Base-by-base conservation (phyloP, 176 grass and related monocot genomes). In the Eremochloa ophiuroides region DNA sequence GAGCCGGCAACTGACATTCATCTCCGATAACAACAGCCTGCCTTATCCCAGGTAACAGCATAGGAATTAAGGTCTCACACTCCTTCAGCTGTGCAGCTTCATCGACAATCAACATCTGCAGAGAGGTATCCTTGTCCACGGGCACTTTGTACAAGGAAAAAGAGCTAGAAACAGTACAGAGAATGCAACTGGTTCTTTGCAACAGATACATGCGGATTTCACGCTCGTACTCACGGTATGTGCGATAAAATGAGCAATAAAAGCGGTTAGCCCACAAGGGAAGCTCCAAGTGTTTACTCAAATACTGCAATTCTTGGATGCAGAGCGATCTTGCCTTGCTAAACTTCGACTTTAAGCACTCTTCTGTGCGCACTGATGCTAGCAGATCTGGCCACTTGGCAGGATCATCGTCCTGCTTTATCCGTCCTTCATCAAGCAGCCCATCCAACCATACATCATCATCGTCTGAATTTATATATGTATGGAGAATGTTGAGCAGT, bases 1-100 rank as follows among this genome's bases (percentile, higher is more conserved):
- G 55, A 63, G 88, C 74, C 29, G 91, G 88, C 47, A 94, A 69
- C n/a, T 94, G 91, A 18, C 58, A 88, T 33, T 91, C 91, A 6
- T 94, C 88, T 2, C 88, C 91, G 1, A 94, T 88, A 25, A 91
- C 77, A 67, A 91, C 55, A 46, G 53, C 85, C 31, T 86, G 85
- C 17, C 37, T 85, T 72, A 91, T 68, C 10, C 78, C 62, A 44
- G 50, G 42, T 2, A 94, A 63, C 26, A 66, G 73, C 59, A 94
- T 60, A 25, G 91, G 91, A 30, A 94, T 88, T 63, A 94, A 80
- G 18, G 91, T 74, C 78, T 94, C 91, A 13, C 91, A 91, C 18
- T 91, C 91, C 53, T 87, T 94, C 1, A 94, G 65, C 60, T 94
- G 91, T 14, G 87, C 91, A 76, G 91, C 88, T 58, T 94, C 91